These are phyloP conservation scores for Solidago caesia DNA, from an alignment of 129 eudicot species.

Conservation along the genomic window DNA sequence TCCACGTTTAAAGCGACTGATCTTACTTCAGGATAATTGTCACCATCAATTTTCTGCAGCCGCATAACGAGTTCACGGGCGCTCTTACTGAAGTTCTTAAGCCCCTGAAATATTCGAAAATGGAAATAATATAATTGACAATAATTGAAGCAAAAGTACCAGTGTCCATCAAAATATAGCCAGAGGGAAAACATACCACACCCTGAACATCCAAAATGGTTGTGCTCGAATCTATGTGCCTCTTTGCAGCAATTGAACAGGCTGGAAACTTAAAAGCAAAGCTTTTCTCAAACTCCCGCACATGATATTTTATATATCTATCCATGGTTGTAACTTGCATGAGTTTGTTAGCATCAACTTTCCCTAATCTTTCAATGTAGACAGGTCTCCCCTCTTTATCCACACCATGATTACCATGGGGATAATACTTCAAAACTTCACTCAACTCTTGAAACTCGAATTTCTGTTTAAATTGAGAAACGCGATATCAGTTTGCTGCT, in stretches of 20 bases:
- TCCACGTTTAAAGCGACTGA: slow-evolving; percentile 13
- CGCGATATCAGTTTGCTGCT: slow-evolving; percentile 9
- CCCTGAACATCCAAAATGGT: slow-evolving; percentile 95
- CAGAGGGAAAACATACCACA: slow-evolving; percentile 53
- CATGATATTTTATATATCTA: slow-evolving; percentile 82
- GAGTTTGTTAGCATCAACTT: slow-evolving; percentile 83
- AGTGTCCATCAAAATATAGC: background rate
- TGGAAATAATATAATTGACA: background rate
- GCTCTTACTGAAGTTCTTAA: slow-evolving; percentile 75
- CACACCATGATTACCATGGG: slow-evolving; percentile 94
- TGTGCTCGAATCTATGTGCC: slow-evolving; percentile 84
- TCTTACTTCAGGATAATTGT: slow-evolving; percentile 87
- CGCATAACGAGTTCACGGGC: slow-evolving; percentile 77
- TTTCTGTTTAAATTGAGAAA: slow-evolving; percentile 51
- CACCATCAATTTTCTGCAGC: slow-evolving; percentile 90
- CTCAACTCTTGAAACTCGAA: slow-evolving; percentile 72
- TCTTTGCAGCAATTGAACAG: slow-evolving; percentile 87
- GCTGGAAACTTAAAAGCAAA: slow-evolving; percentile 82
- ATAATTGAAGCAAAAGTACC: background rate
- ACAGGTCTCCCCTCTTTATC: slow-evolving; percentile 93
- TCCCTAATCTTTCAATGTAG: slow-evolving; percentile 87
- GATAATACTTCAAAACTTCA: slow-evolving; percentile 84
- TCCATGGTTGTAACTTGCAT: slow-evolving; percentile 97
- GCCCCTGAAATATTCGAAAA: slow-evolving; percentile 49
- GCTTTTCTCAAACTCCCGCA: slow-evolving; percentile 72